phyloP scores from a whole-genome alignment of 176 grass and related monocot species.

The Rhynchospora breviuscula region DNA sequence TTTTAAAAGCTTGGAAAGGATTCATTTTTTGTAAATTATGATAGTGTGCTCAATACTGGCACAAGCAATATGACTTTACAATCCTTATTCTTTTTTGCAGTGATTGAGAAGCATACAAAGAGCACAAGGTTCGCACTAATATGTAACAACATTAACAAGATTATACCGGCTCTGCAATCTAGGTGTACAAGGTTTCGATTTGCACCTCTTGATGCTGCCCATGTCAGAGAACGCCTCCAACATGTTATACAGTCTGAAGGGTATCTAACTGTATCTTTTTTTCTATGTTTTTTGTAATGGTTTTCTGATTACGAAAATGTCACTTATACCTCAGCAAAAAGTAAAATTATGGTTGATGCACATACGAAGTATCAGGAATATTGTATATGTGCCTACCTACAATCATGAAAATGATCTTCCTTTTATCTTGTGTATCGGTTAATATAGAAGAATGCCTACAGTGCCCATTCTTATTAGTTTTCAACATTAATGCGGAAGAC shows the following conservation, averaged over 20 bases:
- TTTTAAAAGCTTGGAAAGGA: no score
- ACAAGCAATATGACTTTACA: neutral
- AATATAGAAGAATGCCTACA: neutral
- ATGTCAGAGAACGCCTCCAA: slow-evolving; percentile 72
- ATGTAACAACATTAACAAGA: slow-evolving; percentile 99
- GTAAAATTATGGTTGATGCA: neutral
- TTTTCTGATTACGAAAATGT: neutral
- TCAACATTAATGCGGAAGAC: neutral
- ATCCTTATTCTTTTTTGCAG: slow-evolving; percentile 31
- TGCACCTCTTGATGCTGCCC: slow-evolving; percentile 76
- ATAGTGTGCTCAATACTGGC: neutral
- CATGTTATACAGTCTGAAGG: slow-evolving; percentile 92
- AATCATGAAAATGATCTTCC: neutral
- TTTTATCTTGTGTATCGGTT: neutral
- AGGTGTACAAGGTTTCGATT: slow-evolving; percentile 98
- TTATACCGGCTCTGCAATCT: slow-evolving; percentile 93
- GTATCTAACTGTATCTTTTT: slow-evolving; percentile 27
- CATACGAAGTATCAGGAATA: neutral
- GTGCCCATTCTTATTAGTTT: neutral
- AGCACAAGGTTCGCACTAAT: slow-evolving; percentile 99
- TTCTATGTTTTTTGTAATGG: neutral
- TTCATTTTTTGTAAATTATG: neutral
- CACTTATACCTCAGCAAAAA: neutral
- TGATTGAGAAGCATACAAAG: slow-evolving; percentile 96
- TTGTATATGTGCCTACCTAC: neutral